phyloP scores from a whole-genome alignment of 2,329 filamentous ascomycete genomes.

The Aspergillus sclerotialis region DNA sequence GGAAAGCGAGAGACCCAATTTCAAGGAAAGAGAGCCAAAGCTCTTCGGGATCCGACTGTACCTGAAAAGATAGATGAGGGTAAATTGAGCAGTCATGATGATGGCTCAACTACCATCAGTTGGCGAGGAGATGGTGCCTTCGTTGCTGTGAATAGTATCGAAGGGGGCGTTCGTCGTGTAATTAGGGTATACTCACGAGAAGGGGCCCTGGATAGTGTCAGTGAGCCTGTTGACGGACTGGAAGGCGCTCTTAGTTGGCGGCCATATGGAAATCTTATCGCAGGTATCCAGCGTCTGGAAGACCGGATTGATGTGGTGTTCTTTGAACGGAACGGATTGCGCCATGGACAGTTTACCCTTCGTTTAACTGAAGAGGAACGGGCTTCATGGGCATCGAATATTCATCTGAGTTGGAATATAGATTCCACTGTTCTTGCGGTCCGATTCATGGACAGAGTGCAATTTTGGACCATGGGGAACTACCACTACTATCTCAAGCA shows the following conservation, averaged over 20 bases:
- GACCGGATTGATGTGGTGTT: slow-evolving; percentile 78
- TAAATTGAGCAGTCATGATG: slow-evolving; percentile 64
- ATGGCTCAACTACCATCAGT: slow-evolving; percentile 65
- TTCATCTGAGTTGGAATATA: slow-evolving; percentile 75
- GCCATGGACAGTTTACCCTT: slow-evolving; percentile 91
- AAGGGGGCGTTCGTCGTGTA: slow-evolving; percentile 62
- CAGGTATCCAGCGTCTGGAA: slow-evolving; percentile 67
- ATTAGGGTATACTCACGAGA: slow-evolving; percentile 88
- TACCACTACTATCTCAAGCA: slow-evolving; percentile 99
- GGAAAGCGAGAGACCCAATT: slow-evolving; percentile 98
- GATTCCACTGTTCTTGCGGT: slow-evolving; percentile 89
- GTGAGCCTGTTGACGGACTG: slow-evolving; percentile 89
- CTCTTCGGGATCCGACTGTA: slow-evolving; percentile 85
- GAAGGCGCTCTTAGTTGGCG: slow-evolving; percentile 85
- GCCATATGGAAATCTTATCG: slow-evolving; percentile 82
- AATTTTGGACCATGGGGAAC: slow-evolving; percentile 95
- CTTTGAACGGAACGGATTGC: slow-evolving; percentile 93
- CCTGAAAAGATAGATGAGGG: slow-evolving; percentile 88
- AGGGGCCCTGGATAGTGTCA: slow-evolving; percentile 83
- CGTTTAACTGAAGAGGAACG: slow-evolving; percentile 57
- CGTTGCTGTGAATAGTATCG: slow-evolving; percentile 77
- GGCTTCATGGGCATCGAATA: slow-evolving; percentile 48
- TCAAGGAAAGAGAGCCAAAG: slow-evolving; percentile 80
- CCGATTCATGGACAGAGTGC: slow-evolving; percentile 64
- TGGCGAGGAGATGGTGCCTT: slow-evolving; percentile 94